phyloP scores from a whole-genome alignment of 2,329 filamentous ascomycete genomes.

The Cordyceps militaris region DNA sequence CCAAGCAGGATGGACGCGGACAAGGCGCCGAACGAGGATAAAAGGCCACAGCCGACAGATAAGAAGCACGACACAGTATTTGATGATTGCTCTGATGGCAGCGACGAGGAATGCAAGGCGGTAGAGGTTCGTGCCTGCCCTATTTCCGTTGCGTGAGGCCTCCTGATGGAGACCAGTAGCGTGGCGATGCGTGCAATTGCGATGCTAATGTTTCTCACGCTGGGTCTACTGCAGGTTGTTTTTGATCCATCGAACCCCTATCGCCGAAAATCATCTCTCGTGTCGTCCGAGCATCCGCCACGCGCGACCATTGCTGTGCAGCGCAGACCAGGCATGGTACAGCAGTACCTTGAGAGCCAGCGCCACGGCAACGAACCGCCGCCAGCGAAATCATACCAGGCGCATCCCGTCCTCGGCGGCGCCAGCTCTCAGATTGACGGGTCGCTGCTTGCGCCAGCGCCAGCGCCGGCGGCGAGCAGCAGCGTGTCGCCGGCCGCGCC shows the following conservation, averaged over 20 bases:
- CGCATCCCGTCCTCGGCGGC: constrained; percentile 23
- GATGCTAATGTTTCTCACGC: not conserved
- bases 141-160: not conserved
- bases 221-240: constrained; percentile 40
- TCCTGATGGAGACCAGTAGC: not conserved
- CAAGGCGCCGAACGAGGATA: not conserved
- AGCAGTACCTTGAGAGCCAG: constrained; percentile 56
- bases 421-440: constrained; percentile 10
- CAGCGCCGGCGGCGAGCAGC: constrained; percentile 5
- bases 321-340: constrained; percentile 55
- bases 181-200: not conserved
- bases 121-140: constrained; percentile 39
- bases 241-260: constrained; percentile 56
- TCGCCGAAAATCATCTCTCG: constrained; percentile 60
- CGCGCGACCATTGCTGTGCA: constrained; percentile 23
- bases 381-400: constrained; percentile 21
- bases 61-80: constrained; percentile 18
- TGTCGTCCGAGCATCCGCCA: constrained; percentile 37
- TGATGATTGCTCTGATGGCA: constrained; percentile 36
- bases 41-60: not conserved
- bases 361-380: constrained; percentile 26
- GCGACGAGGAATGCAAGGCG: constrained; percentile 43
- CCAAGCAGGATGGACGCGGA: constrained; percentile 2
- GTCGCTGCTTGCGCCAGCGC: constrained; percentile 12
- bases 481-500: constrained; percentile 19